Conservation (phyloP, 345 rosid species). For the Gynandropsis gynandra region DNA sequence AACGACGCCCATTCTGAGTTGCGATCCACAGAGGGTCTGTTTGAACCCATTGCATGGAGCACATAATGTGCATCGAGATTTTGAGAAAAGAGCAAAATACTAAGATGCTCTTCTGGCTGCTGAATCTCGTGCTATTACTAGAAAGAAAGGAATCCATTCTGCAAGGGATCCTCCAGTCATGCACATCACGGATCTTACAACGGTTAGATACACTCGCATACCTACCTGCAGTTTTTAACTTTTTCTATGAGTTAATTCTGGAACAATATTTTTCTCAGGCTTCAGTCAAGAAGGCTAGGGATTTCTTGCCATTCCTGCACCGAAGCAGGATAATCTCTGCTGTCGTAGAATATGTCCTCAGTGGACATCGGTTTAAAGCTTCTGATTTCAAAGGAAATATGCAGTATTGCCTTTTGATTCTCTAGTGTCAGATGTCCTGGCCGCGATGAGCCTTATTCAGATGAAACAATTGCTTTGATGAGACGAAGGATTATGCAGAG, state of each 20-base stretch:
- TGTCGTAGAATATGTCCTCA: slow-evolving; percentile 86
- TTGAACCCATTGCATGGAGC: too few species aligned
- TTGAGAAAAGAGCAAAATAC: slow-evolving; percentile 90
- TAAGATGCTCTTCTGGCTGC: slow-evolving; percentile 93
- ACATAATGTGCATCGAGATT: slow-evolving; percentile 89
- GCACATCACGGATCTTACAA: too few species aligned
- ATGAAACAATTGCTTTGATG: too few species aligned
- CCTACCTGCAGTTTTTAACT: not conserved
- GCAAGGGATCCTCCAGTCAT: slow-evolving; percentile 69
- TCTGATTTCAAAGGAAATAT: slow-evolving; percentile 83
- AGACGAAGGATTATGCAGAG: slow-evolving; percentile 92
- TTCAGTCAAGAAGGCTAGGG: slow-evolving; percentile 79
- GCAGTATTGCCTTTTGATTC: slow-evolving; percentile 91
- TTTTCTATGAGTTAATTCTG: not conserved
- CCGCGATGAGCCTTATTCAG: slow-evolving; percentile 81
- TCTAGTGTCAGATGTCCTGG: slow-evolving; percentile 99
- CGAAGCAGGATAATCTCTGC: slow-evolving; percentile 73
- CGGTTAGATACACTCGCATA: slow-evolving; percentile 34
- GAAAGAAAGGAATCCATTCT: slow-evolving; percentile 82
- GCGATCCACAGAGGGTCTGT: too few species aligned
- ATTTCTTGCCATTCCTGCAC: slow-evolving; percentile 77
- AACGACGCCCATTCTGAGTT: too few species aligned
- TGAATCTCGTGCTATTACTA: slow-evolving; percentile 67
- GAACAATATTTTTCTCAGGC: slow-evolving; percentile 44
- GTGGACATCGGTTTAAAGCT: slow-evolving; percentile 98